Evolutionary conservation across 2,329 filamentous ascomycete species (phyloP).

Genomic region (Saccharata proteae): DNA sequence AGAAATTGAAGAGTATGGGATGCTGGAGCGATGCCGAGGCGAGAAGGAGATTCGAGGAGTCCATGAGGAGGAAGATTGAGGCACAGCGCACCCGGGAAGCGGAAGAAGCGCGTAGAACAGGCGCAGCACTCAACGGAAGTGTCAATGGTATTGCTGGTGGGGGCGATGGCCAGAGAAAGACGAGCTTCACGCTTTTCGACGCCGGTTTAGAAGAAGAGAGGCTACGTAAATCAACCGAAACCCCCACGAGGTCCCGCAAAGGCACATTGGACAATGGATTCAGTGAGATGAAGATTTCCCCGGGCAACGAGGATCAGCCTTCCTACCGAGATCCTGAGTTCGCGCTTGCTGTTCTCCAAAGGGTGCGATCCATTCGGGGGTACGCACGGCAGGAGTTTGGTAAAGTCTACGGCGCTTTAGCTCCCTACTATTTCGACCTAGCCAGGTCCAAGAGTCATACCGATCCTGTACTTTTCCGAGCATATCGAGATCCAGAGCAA

Average conservation of each 20-base stretch:
- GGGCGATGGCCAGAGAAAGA: conserved; percentile 18
- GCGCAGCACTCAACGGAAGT: conserved; percentile 20
- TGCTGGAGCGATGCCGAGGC: conserved; percentile 89
- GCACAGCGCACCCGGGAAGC: conserved; percentile 33
- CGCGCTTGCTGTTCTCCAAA: conserved; percentile 57
- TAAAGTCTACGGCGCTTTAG: conserved; percentile 76
- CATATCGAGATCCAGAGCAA: conserved; percentile 75
- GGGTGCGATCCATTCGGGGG: conserved; percentile 67
- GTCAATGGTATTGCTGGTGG: conserved; percentile 25
- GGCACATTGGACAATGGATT: conserved; percentile 56
- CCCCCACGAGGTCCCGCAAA: conserved; percentile 11
- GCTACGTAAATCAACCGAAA: conserved; percentile 28
- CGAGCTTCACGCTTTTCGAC: conserved; percentile 58
- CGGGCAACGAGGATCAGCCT: conserved; percentile 17
- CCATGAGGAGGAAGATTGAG: conserved; percentile 45
- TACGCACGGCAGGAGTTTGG: conserved; percentile 82
- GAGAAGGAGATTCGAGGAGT: conserved; percentile 65
- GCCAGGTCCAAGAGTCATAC: conserved; percentile 58
- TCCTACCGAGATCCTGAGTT: conserved; percentile 43
- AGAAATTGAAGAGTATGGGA: conserved; percentile 71
- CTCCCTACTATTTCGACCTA: conserved; percentile 80
- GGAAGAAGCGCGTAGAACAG: conserved; percentile 27
- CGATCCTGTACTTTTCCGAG: conserved; percentile 74
- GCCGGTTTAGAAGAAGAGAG: conserved; percentile 54
- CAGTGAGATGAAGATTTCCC: conserved; percentile 50